Base-by-base conservation (phyloP, 169 alveolate species). In the Neospora caninum region DNA sequence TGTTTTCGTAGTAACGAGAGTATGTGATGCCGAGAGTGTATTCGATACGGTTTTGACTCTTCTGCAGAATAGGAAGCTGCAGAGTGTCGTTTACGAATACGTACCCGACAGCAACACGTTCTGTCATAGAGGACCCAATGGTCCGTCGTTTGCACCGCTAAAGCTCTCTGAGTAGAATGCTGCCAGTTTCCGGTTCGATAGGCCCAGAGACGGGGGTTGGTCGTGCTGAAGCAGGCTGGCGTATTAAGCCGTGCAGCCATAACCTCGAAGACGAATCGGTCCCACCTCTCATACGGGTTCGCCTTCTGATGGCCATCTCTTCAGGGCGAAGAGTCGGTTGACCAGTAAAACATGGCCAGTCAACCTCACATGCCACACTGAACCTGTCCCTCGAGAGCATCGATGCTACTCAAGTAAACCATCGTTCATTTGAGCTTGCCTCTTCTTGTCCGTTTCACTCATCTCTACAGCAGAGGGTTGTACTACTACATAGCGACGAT, bases 281-380 rank as follows among this genome's bases (percentile, higher is more conserved):
- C 45, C 31, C 43, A 49, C 69, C 39, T 86, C 43, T 9, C 53
- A 78, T 31, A 36, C 83, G 34, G 27, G 67, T 36, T 58, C 83
- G 36, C 42, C 54, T 88, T 18, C 92, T 9, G 92, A 88, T 45
- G 54, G 54, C 82, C 53, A 39, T 43, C 22, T 34, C 64, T 64
- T 16, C 38, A 42, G 16, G 93, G 7, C 29, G 70, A 9, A 42
- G 83, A 20, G 34, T 64, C 42, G 38, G 36, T 25, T 54, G 34
- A 10, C 94, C 94, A 34, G 25, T 39, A 16, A 42, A 31, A 49
- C 93, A 88, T 18, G 94, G 82, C 82, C 89, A 91, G 82, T 43
- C 70, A 34, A 45, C 89, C 45, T 36, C 42, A 89, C 94, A 91
- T 42, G 67, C 16, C 29, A 91, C 54, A 36, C 82, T 86, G 49